Evolutionary conservation across 441 rosid genomes (phyloP), one percentile per base, ranked within the genome.

Genomic region (Populus trichocarpa): DNA sequence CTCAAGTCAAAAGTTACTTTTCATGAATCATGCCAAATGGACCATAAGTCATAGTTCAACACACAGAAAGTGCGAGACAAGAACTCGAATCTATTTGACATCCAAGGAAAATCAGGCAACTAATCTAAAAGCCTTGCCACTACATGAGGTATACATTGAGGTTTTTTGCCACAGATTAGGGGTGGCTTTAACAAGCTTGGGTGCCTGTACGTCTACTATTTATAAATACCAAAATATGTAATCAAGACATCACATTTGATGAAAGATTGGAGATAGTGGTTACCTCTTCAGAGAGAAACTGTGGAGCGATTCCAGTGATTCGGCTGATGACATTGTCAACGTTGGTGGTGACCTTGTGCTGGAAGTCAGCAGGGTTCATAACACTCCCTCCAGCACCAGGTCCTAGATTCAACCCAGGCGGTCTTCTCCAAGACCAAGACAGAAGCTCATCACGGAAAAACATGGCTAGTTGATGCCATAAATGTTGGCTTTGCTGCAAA

Each of bases 201-300:
- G 33, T 32, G 33, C 33, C 33, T 32, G 33, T 32, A 32, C 40
- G 40, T 36, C 10, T 36, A 8, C 40, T 36, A 32, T 59, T 59
- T 22, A 59, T 59, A 59, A 59, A n/a, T 59, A n/a, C 25, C 64
- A 8, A n/a, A 59, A 33, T 13, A 33, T 69, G 46, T 36, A 36
- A 36, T 36, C 0, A 36, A 36, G 40, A 36, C 40, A 36, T 36
- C 40, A 28, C 20, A 36, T 20, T 23, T 14, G 8, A 69, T n/a
- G 64, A 22, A 9, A 59, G 10, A 59, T 63, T 72, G 73, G 61
- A 53, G 28, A 2, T 28, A 8, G 68, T 30, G 3, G 63, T 82
- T 88, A 96, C 99, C 99, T 93, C 99, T 86, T 97, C 97, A 3
- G 94, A 89, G 74, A 87, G 84, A 68, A 75, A 88, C 78, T 90